phyloP scores from a whole-genome alignment of 495 filamentous ascomycete genomes.

The Penicillium bovifimosum region DNA sequence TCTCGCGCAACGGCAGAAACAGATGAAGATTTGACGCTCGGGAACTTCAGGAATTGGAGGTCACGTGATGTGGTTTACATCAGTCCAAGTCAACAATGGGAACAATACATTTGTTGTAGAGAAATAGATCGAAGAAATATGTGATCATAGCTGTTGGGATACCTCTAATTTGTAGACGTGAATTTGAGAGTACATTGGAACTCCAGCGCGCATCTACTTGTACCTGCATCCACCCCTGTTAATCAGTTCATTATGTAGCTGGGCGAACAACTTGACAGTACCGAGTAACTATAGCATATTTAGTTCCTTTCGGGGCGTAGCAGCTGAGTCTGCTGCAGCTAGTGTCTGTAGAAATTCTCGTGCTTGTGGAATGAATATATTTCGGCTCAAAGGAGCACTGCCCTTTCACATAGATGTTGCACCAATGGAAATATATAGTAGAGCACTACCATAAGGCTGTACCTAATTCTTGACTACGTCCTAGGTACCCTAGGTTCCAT shows the following conservation, averaged over 20 bases:
- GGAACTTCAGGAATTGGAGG: slow-evolving; percentile 40
- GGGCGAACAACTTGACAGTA: neutral
- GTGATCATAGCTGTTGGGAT: no score
- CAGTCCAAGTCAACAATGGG: slow-evolving; percentile 1
- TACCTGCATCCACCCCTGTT: neutral
- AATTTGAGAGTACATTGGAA: neutral
- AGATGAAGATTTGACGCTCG: slow-evolving; percentile 42
- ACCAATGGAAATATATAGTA: no score
- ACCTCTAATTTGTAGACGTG: neutral
- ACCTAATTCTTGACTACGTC: no score
- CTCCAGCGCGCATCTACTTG: neutral
- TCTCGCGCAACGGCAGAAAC: slow-evolving; percentile 39
- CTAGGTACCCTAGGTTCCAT: no score
- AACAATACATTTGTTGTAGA: neutral
- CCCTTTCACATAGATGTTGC: no score
- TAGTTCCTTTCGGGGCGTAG: no score
- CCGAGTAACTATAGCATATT: neutral
- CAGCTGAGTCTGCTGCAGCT: no score
- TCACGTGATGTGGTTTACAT: slow-evolving; percentile 17
- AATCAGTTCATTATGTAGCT: neutral
- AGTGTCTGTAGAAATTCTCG: no score
- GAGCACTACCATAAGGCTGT: no score
- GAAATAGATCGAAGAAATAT: no score
- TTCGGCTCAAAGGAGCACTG: no score
- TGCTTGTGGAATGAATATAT: no score